phyloP scores from a whole-genome alignment of 2,329 filamentous ascomycete genomes.

The Blastomyces emzantsi region DNA sequence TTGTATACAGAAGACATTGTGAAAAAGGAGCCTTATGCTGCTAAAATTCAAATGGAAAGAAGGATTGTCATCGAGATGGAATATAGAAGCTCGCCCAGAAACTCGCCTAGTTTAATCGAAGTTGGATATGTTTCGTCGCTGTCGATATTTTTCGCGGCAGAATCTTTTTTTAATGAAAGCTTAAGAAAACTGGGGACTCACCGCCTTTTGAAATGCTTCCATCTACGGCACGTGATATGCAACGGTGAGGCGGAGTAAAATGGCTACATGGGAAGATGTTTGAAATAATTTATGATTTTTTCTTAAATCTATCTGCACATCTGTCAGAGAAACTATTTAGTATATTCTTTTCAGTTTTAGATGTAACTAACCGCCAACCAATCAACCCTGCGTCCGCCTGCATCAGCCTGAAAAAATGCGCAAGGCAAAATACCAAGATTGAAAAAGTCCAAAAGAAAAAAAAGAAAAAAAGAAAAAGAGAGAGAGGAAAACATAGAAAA shows the following conservation, averaged over 20 bases:
- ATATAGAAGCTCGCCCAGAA: background rate
- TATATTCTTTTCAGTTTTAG: background rate
- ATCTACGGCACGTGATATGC: background rate
- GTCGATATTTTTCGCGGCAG: background rate
- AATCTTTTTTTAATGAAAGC: background rate
- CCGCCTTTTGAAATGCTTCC: background rate
- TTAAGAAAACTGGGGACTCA: background rate
- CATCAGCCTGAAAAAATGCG: background rate
- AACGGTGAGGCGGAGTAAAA: too few relatives aligned
- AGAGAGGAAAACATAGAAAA: background rate
- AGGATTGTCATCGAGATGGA: background rate
- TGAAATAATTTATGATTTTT: background rate
- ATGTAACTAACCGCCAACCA: background rate
- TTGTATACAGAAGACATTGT: conserved; percentile 51
- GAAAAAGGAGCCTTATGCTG: background rate
- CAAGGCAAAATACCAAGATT: background rate
- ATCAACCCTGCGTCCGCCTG: background rate
- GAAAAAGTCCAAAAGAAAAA: background rate
- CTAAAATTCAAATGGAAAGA: background rate
- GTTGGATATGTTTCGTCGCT: background rate
- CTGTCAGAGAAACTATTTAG: background rate
- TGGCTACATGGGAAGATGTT: background rate
- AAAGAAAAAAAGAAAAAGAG: background rate
- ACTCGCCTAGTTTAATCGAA: background rate
- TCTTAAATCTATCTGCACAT: background rate